Evolutionary conservation across 257 asterid genomes (phyloP).

Genomic region (Anisodus acutangulus): DNA sequence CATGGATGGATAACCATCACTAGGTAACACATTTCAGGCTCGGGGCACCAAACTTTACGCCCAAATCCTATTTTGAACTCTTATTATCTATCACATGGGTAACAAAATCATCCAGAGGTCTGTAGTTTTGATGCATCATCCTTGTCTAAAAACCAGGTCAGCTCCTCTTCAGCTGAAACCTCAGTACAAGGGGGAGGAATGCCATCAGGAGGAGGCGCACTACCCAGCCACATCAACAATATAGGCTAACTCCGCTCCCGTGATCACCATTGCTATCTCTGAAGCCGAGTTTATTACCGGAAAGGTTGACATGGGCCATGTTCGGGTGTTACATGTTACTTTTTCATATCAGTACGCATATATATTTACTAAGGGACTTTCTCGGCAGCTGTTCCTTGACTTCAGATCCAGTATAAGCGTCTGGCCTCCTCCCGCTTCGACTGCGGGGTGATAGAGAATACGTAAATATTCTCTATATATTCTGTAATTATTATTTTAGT

Average conservation of each 20-base stretch:
- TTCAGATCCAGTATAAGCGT: too few relatives aligned
- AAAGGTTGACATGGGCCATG: slow-evolving; percentile 18
- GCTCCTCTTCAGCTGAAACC: slow-evolving; percentile 62
- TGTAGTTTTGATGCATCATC: slow-evolving; percentile 71
- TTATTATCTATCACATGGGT: not conserved
- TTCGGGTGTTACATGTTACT: too few relatives aligned
- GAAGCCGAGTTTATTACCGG: slow-evolving; percentile 81
- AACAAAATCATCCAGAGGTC: not conserved
- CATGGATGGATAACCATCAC: not conserved
- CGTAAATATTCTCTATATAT: too few relatives aligned
- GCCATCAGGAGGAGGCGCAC: slow-evolving; percentile 22
- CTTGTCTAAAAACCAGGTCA: slow-evolving; percentile 79
- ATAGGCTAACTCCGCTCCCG: slow-evolving; percentile 64
- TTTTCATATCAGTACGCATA: too few relatives aligned
- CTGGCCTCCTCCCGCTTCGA: too few relatives aligned
- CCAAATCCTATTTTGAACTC: not conserved
- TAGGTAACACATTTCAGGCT: not conserved
- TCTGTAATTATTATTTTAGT: too few relatives aligned
- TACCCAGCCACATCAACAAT: slow-evolving; percentile 53
- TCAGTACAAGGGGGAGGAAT: slow-evolving; percentile 55
- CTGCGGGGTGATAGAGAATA: too few relatives aligned
- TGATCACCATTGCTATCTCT: slow-evolving; percentile 85
- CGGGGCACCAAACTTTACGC: not conserved
- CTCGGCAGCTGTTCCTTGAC: too few relatives aligned
- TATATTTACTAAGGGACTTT: too few relatives aligned